phyloP scores from a whole-genome alignment of 2,329 filamentous ascomycete species.

The Cercospora berteroae region DNA sequence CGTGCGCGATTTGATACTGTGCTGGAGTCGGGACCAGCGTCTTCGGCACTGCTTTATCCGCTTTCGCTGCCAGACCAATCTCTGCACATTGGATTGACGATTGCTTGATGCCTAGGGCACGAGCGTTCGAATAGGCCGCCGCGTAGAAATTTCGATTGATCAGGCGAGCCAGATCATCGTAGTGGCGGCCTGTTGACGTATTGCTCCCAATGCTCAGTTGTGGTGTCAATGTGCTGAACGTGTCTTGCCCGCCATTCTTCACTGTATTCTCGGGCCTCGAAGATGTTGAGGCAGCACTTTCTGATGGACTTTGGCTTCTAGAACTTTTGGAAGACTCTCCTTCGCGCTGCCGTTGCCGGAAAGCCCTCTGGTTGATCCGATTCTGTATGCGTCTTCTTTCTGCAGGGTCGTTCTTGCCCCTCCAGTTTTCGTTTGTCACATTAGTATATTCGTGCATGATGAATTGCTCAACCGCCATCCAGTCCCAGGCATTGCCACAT shows the following conservation, averaged over 20 bases:
- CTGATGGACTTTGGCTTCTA: slow-evolving; percentile 21
- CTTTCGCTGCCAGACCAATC: slow-evolving; percentile 21
- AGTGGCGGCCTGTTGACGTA: slow-evolving; percentile 15
- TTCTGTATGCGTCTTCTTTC: slow-evolving; percentile 37
- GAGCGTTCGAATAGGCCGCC: slow-evolving; percentile 30
- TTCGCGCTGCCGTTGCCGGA: slow-evolving; percentile 33
- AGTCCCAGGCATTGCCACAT: not conserved
- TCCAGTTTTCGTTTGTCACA: slow-evolving; percentile 34
- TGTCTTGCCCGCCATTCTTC: not conserved
- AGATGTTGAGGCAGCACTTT: slow-evolving; percentile 7
- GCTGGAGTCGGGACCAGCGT: slow-evolving; percentile 29
- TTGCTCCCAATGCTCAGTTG: not conserved
- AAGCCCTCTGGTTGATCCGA: slow-evolving; percentile 35
- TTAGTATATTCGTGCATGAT: slow-evolving; percentile 1
- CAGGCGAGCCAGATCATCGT: slow-evolving; percentile 33
- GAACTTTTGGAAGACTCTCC: slow-evolving; percentile 30
- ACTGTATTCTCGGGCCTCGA: slow-evolving; percentile 9
- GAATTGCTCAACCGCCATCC: not conserved
- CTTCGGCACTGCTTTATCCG: slow-evolving; percentile 18
- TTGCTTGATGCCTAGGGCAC: slow-evolving; percentile 25
- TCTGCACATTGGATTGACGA: slow-evolving; percentile 23
- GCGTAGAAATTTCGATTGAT: slow-evolving; percentile 36
- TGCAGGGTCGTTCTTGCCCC: slow-evolving; percentile 33
- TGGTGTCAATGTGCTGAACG: not conserved
- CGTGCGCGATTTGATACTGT: slow-evolving; percentile 33